These are phyloP conservation scores for Penicilliopsis zonata DNA, from an alignment of 495 filamentous ascomycete genomes.

Conservation along the genomic window DNA sequence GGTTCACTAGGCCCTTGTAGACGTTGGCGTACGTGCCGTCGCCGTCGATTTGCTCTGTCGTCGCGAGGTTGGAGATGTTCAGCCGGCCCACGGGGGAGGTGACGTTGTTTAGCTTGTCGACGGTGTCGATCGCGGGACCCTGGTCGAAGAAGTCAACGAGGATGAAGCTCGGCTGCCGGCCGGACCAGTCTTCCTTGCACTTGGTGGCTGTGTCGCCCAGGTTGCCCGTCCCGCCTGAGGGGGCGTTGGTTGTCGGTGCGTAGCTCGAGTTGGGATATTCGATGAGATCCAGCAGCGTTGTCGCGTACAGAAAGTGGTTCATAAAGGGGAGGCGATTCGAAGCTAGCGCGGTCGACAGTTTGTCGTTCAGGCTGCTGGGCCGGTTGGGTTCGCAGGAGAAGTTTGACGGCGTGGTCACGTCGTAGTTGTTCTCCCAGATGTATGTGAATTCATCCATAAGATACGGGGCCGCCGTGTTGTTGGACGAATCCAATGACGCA, in stretches of 20 bases:
- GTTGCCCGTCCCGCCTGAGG: constrained; percentile 40
- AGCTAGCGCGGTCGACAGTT: constrained; percentile 30
- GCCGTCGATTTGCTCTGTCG: constrained; percentile 12
- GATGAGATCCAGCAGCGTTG: constrained; percentile 36
- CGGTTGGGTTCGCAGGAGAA: constrained; percentile 57
- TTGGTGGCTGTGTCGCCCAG: constrained; percentile 44
- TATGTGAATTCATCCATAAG: constrained; percentile 63
- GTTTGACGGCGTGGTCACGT: constrained; percentile 47
- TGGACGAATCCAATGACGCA: constrained; percentile 32
- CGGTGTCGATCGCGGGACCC: constrained; percentile 46
- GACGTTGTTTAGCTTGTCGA: constrained; percentile 55
- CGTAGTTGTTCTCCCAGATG: constrained; percentile 69
- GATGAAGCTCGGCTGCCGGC: constrained; percentile 49
- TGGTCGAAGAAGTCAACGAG: constrained; percentile 66
- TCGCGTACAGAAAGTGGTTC: constrained; percentile 61
- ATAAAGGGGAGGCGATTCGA: constrained; percentile 45
- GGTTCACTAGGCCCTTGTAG: constrained; percentile 26
- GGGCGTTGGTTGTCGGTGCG: constrained; percentile 47
- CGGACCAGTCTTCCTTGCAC: constrained; percentile 41
- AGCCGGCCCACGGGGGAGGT: constrained; percentile 29
- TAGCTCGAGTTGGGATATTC: constrained; percentile 47
- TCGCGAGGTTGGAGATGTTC: constrained; percentile 11
- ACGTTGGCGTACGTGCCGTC: constrained; percentile 24
- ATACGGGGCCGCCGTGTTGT: constrained; percentile 41
- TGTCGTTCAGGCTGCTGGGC: constrained; percentile 30